Conservation (phyloP, 192 early-diverging fungal genomes). For the Phycomyces blakesleeanus region DNA sequence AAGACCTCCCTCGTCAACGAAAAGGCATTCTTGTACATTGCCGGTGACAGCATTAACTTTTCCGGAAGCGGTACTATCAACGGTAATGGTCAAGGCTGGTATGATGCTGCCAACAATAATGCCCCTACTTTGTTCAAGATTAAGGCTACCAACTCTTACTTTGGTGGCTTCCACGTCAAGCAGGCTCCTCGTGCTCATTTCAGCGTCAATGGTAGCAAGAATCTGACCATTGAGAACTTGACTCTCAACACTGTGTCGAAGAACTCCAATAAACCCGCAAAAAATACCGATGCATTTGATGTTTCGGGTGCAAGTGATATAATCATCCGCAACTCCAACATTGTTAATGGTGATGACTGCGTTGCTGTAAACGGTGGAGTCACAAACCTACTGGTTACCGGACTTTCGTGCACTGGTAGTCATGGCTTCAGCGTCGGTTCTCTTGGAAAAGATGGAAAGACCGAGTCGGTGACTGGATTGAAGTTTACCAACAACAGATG, state of each 20-base stretch:
- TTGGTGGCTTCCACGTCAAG: conserved; percentile 18
- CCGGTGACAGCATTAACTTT: conserved; percentile 10
- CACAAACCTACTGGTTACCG: conserved; percentile 38
- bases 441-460: conserved; percentile 12
- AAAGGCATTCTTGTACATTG: conserved; percentile 6
- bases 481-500: conserved; percentile 28
- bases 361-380: conserved; percentile 46
- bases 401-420: conserved; percentile 36
- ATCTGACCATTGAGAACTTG: conserved; percentile 10
- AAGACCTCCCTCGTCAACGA: conserved; percentile 2
- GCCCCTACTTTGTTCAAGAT: conserved; percentile 14
- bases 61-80: conserved; percentile 18
- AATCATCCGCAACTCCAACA: conserved; percentile 28
- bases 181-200: conserved; percentile 20
- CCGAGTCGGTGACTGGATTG: conserved; percentile 38
- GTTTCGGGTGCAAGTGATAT: conserved; percentile 27
- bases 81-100: conserved; percentile 23
- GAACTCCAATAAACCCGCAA: conserved; percentile 14
- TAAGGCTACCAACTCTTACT: conserved; percentile 10
- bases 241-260: conserved; percentile 20
- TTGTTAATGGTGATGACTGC: conserved; percentile 51
- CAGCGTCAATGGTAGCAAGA: conserved; percentile 9
- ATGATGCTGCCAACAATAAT: conserved; percentile 4
- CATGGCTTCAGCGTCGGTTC: conserved; percentile 21
- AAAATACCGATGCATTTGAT: conserved; percentile 48